phyloP scores from a whole-genome alignment of 768 basidiomycete species.

The Mrakia blollopis region DNA sequence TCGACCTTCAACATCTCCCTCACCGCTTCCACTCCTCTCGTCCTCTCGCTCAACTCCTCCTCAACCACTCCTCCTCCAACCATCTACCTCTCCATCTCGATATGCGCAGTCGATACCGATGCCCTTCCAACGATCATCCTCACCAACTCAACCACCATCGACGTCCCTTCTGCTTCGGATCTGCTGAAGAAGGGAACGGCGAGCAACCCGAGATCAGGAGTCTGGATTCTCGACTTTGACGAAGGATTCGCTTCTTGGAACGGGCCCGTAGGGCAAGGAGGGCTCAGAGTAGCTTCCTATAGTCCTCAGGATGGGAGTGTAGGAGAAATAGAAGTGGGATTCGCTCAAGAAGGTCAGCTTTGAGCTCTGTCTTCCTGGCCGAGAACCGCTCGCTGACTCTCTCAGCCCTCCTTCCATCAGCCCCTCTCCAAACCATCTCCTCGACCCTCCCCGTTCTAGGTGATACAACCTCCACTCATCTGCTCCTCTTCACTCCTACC shows the following conservation, averaged over 20 bases:
- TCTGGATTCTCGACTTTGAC: neutral
- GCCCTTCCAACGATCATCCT: neutral
- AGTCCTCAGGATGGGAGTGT: no score
- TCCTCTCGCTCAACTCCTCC: slow-evolving; percentile 13
- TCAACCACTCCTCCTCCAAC: neutral
- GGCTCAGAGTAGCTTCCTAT: neutral
- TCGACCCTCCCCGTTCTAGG: slow-evolving; percentile 36
- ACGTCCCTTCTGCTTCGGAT: neutral
- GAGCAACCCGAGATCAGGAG: neutral
- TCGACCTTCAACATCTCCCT: neutral
- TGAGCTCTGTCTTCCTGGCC: no score
- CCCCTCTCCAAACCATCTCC: slow-evolving; percentile 29
- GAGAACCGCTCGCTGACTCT: neutral
- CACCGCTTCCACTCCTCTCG: neutral
- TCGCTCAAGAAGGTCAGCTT: no score
- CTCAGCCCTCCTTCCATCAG: neutral
- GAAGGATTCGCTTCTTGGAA: slow-evolving; percentile 32
- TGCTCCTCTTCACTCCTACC: slow-evolving; percentile 41
- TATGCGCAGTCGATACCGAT: slow-evolving; percentile 11
- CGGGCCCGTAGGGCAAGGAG: slow-evolving; percentile 3
- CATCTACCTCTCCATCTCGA: slow-evolving; percentile 14
- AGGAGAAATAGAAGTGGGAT: no score
- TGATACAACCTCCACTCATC: slow-evolving; percentile 41
- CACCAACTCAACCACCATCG: slow-evolving; percentile 3
- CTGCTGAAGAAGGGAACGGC: neutral